These are phyloP conservation scores for Cymodocea nodosa DNA, from an alignment of 116 monocot species.

Conservation along the genomic window DNA sequence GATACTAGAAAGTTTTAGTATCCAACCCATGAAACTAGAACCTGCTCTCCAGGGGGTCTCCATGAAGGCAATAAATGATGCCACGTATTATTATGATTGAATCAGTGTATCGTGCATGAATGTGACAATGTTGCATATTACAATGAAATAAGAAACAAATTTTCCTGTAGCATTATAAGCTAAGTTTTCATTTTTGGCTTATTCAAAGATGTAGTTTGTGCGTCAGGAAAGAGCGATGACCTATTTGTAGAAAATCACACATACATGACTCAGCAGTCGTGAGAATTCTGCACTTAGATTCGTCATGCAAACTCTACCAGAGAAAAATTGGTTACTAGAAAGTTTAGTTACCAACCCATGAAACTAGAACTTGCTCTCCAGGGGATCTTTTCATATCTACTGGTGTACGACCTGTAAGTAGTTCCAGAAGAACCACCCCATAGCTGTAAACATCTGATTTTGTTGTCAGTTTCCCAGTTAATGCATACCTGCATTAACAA, in stretches of 20 bases:
- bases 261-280: not conserved
- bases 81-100: no score
- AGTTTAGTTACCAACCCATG: conserved; percentile 42
- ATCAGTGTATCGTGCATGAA: no score
- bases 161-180: no score
- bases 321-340: not conserved
- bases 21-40: conserved; percentile 65
- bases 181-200: no score
- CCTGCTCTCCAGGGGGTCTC: conserved; percentile 48
- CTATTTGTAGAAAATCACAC: not conserved
- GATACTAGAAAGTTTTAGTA: not conserved
- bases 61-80: no score
- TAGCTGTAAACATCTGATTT: conserved; percentile 92
- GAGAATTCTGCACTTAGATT: not conserved
- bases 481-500: conserved; percentile 46
- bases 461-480: conserved; percentile 59
- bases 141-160: no score
- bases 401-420: conserved; percentile 57
- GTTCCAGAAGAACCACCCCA: conserved; percentile 68
- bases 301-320: not conserved
- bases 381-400: conserved; percentile 49
- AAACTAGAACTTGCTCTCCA: conserved; percentile 55
- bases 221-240: no score
- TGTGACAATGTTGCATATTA: no score
- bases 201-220: no score